Percentiles rank a stretch among this genome's conserved stretches.
phyloP scores from a whole-genome alignment of 176 grass and related monocot species.

The Oryza meridionalis region DNA sequence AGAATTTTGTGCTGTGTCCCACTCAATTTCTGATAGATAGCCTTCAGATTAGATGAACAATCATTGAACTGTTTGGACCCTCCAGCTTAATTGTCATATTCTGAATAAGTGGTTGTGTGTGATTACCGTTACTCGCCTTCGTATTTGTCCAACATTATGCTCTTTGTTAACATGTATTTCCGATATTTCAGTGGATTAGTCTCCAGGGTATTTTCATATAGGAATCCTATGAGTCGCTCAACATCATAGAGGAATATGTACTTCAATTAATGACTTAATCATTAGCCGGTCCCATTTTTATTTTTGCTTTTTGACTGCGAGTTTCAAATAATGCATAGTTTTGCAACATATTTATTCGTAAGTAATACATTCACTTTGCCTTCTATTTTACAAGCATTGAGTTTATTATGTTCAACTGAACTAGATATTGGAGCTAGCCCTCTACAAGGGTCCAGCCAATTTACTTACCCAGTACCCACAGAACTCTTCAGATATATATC shows the following conservation, averaged over 20 bases:
- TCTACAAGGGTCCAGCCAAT: too few relatives aligned
- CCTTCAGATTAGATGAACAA: neutral
- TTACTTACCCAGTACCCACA: neutral
- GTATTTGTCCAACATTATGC: too few relatives aligned
- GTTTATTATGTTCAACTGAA: neutral
- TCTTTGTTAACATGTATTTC: too few relatives aligned
- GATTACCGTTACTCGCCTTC: too few relatives aligned
- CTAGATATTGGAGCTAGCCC: neutral
- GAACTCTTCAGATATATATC: neutral
- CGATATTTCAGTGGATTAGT: too few relatives aligned
- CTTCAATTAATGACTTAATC: too few relatives aligned
- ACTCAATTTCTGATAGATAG: neutral
- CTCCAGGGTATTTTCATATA: too few relatives aligned
- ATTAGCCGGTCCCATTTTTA: neutral
- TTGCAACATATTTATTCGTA: too few relatives aligned
- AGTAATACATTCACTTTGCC: neutral
- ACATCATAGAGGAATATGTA: too few relatives aligned
- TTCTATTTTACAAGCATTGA: neutral
- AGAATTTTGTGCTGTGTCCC: neutral
- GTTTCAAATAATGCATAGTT: neutral
- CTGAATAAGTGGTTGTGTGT: neutral
- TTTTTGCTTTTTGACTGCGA: neutral
- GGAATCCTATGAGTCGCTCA: too few relatives aligned
- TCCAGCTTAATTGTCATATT: neutral
- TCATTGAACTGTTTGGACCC: neutral